Evolutionary conservation across 2,329 filamentous ascomycete species (phyloP), one percentile per base, ranked within the genome.

Genomic region (Phialophora expanda): DNA sequence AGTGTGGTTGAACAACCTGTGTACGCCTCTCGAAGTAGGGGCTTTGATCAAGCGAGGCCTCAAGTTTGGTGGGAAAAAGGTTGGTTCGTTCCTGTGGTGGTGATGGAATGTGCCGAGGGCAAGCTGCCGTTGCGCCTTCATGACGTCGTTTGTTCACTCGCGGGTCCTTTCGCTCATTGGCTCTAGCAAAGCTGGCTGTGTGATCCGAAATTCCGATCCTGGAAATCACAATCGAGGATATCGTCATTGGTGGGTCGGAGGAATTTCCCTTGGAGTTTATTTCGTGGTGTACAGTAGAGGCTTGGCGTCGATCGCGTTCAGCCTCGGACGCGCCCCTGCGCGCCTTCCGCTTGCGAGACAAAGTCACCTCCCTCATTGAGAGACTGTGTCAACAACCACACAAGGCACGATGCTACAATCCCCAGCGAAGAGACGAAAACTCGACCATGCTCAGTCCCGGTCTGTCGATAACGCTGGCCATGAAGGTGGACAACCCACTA

Each of bases 351-450:
- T 14, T 51, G 41, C 12, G 17, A 32, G 30, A 11, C 17, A 4
- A 24, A n/a, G 41, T 20, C 44, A 22, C 41, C 32, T 44, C 56
- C 44, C 38, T 44, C 38, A n/a, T 44, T 50, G 24, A n/a, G 24
- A 34, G 22, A 28, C 41, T 28, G 26, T 46, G 46, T 59, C 26
- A 22, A 48, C 56, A 28, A 59, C 56, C 17, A 50, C 58, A 46
- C 24, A 22, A 22, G 28, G 22, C 51, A 64, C 56, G 12, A 69
- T 69, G 67, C 50, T 46, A 24, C 41, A 59, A 24, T 66, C 69
- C n/a, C 62, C 69, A 14, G 46, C 67, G 28, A 70, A 70, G 62
- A 66, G 69, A 59, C 62, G 67, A 20, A 65, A 64, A 38, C 17
- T 69, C 30, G 44, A 57, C 11, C 32, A 9, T 6, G 26, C 28